These are phyloP conservation scores for Pythium phragmitis DNA, from an alignment of 352 stramenopile genomes.

Conservation along the genomic window DNA sequence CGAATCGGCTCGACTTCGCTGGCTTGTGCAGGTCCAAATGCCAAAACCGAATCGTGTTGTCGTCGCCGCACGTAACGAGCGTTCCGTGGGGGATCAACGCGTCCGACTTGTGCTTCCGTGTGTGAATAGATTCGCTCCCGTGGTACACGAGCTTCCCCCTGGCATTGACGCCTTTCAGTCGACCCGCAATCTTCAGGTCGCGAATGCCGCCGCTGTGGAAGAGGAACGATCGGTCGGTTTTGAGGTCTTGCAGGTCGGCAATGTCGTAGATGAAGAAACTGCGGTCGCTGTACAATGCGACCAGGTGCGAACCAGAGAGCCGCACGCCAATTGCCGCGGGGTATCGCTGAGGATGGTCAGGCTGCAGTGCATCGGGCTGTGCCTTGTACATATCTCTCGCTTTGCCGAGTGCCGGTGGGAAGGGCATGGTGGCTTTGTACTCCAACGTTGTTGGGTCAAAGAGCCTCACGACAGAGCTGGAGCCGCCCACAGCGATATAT, in stretches of 20 bases:
- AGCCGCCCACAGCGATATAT: conserved; percentile 66
- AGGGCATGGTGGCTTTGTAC: conserved; percentile 72
- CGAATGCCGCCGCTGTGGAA: conserved; percentile 75
- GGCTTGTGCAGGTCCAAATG: conserved; percentile 72
- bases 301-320: conserved; percentile 56
- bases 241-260: conserved; percentile 42
- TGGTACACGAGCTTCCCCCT: conserved; percentile 62
- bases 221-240: conserved; percentile 72
- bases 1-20: conserved; percentile 25
- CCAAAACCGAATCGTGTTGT: conserved; percentile 89
- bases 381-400: conserved; percentile 28
- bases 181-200: conserved; percentile 59
- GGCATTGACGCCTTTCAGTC: conserved; percentile 45
- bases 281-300: conserved; percentile 77
- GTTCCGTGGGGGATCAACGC: conserved; percentile 54
- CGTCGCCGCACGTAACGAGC: conserved; percentile 82
- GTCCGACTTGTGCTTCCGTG: conserved; percentile 14
- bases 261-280: conserved; percentile 82
- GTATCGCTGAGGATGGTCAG: conserved; percentile 52
- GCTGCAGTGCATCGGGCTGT: conserved; percentile 36
- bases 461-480: conserved; percentile 62
- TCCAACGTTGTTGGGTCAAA: conserved; percentile 76
- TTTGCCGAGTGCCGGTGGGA: conserved; percentile 64
- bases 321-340: conserved; percentile 56
- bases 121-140: conserved; percentile 16